Evolutionary conservation across 305 asterid genomes (phyloP).

Genomic region (Ilex paraguariensis): DNA sequence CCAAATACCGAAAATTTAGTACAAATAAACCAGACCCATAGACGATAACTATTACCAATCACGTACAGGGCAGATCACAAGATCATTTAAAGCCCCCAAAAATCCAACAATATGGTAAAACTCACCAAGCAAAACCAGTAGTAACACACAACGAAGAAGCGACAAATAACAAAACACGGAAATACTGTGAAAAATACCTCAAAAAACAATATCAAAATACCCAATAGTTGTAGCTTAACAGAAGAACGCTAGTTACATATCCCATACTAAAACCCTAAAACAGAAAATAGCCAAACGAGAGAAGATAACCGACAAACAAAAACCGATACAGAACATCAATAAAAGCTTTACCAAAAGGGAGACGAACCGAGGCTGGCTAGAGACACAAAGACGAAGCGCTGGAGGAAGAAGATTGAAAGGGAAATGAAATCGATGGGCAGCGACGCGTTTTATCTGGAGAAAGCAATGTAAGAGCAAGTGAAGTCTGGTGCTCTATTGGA

Average conservation of each 20-base stretch:
- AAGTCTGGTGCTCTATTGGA: no score
- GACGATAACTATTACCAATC: no score
- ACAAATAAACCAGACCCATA: no score
- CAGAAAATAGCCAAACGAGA: neutral
- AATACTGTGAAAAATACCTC: neutral
- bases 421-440: neutral
- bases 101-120: no score
- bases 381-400: neutral
- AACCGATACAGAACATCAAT: neutral
- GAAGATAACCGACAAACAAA: neutral
- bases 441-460: neutral
- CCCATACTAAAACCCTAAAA: neutral
- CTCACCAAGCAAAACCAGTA: no score
- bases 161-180: neutral
- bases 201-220: no score
- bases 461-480: neutral
- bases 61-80: neutral
- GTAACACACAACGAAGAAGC: no score
- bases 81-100: neutral
- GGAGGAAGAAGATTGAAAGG: neutral
- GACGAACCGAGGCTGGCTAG: neutral
- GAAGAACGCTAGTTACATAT: neutral
- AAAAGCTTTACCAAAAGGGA: neutral
- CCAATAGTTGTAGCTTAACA: neutral
- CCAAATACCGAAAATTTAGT: no score